Conservation (phyloP, 2,329 filamentous ascomycete genomes). For the Xylaria sp. region DNA sequence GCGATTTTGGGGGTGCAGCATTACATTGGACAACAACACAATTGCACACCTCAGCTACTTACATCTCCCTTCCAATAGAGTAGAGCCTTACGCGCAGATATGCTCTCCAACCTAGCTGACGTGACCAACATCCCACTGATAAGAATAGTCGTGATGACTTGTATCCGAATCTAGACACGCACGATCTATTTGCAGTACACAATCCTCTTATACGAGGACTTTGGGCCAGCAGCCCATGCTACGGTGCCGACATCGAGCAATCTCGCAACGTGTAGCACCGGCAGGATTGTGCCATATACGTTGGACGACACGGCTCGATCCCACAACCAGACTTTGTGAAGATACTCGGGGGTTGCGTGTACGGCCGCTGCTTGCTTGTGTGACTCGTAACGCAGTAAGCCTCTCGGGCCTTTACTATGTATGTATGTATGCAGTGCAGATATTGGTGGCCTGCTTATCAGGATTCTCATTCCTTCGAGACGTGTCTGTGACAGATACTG, state of each 20-base stretch:
- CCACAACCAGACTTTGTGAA: constrained; percentile 5
- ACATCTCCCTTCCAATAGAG: neutral
- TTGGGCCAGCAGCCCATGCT: neutral
- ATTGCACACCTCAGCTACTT: constrained; percentile 14
- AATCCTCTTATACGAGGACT: constrained; percentile 5
- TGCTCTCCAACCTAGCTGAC: constrained; percentile 8
- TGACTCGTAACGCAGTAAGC: constrained; percentile 36
- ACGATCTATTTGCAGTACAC: neutral
- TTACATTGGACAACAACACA: constrained; percentile 9
- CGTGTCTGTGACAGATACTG: constrained; percentile 3
- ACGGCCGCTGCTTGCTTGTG: constrained; percentile 10
- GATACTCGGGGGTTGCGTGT: neutral
- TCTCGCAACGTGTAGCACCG: constrained; percentile 7
- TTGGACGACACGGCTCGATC: constrained; percentile 14
- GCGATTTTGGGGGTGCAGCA: constrained; percentile 13
- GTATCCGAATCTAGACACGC: neutral
- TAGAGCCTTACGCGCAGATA: neutral
- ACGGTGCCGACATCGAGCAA: neutral
- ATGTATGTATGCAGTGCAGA: neutral
- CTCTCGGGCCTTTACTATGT: constrained; percentile 29
- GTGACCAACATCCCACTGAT: constrained; percentile 8
- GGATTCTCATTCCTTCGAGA: constrained; percentile 20
- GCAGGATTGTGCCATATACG: constrained; percentile 10
- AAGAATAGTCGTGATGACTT: constrained; percentile 4
- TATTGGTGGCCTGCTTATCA: constrained; percentile 30